Base-by-base conservation (phyloP, 495 filamentous ascomycete species). In the Penicillium lividum region DNA sequence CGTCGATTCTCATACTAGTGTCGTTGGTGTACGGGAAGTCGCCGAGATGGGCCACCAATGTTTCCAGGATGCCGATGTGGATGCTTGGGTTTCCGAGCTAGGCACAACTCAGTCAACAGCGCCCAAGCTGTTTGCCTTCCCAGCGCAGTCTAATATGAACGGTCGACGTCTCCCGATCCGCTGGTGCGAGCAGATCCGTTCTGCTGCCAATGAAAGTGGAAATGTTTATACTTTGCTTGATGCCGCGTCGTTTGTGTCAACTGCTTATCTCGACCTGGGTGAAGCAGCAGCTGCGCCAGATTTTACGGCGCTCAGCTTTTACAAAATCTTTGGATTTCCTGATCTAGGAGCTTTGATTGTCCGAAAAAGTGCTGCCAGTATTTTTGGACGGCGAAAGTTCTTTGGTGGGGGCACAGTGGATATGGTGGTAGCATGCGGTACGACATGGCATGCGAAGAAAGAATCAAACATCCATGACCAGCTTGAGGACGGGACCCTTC, bases 311-410 rank as follows among this genome's bases (percentile, higher is more conserved):
- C 68, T 97, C 22, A 96, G 91, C 76, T 92, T 98, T 63, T 95
- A 96, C 72, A 98, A 98, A 72, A 94, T 98, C 27, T 98, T 97
- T 69, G 93, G 93, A 5, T 97, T 97, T 64, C 93, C 93, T 0
- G 91, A 98, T 65, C 74, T 98, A 0, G 93, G 93, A 5, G 93
- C 87, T 4, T 75, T 98, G 68, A 88, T 98, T 53, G 87, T 97
- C 8, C 82, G 88, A 43, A 91, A 91, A 58, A 78, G 79, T 33
- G 80, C 88, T n/a, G 84, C 79, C 1, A 65, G 74, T 27, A 75
- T 89, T 1, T 84, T 97, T 44, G 70, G 75, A 42, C 74, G 78
- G 27, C 83, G 91, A 44, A 82, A 73, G 61, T 98, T 93, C 65
- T 98, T 98, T 69, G 93, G 93, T 3, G 93, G 93, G 15, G 93